A percentile compares a stretch with the other conserved stretches of the same genome.
These are phyloP conservation scores for Sporothrix pseudoabietina DNA, from an alignment of 2,329 filamentous ascomycete genomes.

Conservation along the genomic window DNA sequence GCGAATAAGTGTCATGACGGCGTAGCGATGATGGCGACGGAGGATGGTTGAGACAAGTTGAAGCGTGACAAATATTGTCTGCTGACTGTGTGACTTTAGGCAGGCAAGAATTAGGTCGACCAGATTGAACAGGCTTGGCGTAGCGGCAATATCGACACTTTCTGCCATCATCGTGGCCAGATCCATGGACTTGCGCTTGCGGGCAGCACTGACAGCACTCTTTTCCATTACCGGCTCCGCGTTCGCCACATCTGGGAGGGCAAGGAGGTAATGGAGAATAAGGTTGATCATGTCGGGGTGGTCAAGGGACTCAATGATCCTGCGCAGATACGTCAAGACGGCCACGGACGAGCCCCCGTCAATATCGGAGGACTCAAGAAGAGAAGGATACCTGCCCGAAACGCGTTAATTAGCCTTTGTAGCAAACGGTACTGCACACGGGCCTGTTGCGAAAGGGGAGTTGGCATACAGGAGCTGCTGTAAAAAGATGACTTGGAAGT, in stretches of 20 bases:
- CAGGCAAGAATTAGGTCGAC: conserved; percentile 89
- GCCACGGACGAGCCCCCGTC: conserved; percentile 96
- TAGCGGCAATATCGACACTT: conserved; percentile 70
- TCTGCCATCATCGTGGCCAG: conserved; percentile 77
- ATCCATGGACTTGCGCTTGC: conserved; percentile 86
- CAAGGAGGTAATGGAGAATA: conserved; percentile 88
- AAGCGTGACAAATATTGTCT: conserved; percentile 87
- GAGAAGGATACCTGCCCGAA: conserved; percentile 70
- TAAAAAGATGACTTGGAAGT: conserved; percentile 95
- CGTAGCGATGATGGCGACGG: conserved; percentile 84
- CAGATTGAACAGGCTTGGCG: conserved; percentile 87
- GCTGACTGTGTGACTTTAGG: conserved; percentile 77
- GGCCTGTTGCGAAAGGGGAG: too few relatives aligned
- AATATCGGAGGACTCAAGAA: conserved; percentile 94
- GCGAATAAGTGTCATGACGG: conserved; percentile 73
- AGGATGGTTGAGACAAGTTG: conserved; percentile 85
- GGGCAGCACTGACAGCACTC: conserved; percentile 66
- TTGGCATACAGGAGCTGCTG: conserved; percentile 73
- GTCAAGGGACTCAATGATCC: conserved; percentile 87
- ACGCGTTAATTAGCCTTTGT: neutral
- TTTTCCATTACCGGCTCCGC: conserved; percentile 37
- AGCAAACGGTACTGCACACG: neutral
- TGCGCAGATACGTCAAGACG: conserved; percentile 87
- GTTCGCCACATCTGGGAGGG: conserved; percentile 64
- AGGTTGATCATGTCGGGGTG: conserved; percentile 93